These are phyloP conservation scores for Prunus armeniaca DNA, from an alignment of 306 rosid species.

Conservation along the genomic window DNA sequence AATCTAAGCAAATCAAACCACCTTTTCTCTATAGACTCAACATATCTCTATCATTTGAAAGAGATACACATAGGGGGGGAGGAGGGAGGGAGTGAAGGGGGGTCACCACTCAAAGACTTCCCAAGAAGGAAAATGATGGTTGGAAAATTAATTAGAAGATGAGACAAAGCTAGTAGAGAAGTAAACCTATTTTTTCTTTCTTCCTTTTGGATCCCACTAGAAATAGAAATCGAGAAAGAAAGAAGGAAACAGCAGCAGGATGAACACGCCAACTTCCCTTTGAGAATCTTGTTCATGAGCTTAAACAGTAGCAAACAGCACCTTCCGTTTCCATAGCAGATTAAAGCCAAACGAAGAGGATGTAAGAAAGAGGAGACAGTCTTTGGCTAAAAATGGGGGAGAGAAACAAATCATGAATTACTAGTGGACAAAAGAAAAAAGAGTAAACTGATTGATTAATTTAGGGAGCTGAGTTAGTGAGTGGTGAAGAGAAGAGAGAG, in stretches of 20 bases:
- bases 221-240: not conserved
- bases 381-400: not conserved
- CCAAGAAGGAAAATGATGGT: not conserved
- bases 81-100: not conserved
- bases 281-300: not conserved
- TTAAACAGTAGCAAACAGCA: not conserved
- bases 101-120: not conserved
- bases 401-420: not conserved
- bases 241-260: not conserved
- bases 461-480: conserved; percentile 1
- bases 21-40: too few species aligned
- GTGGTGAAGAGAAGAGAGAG: conserved; percentile 2
- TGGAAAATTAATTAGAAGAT: too few species aligned
- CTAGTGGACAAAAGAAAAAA: too few species aligned
- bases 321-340: not conserved
- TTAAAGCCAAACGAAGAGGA: not conserved
- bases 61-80: not conserved
- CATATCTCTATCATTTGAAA: not conserved
- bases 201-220: too few species aligned
- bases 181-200: too few species aligned
- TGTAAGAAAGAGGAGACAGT: not conserved
- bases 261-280: not conserved
- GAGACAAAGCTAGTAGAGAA: not conserved
- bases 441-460: not conserved
- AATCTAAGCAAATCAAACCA: too few species aligned